Evolutionary conservation across 202 grass and related monocot genomes (phyloP).

Genomic region (Schoenoplectus tabernaemontani): DNA sequence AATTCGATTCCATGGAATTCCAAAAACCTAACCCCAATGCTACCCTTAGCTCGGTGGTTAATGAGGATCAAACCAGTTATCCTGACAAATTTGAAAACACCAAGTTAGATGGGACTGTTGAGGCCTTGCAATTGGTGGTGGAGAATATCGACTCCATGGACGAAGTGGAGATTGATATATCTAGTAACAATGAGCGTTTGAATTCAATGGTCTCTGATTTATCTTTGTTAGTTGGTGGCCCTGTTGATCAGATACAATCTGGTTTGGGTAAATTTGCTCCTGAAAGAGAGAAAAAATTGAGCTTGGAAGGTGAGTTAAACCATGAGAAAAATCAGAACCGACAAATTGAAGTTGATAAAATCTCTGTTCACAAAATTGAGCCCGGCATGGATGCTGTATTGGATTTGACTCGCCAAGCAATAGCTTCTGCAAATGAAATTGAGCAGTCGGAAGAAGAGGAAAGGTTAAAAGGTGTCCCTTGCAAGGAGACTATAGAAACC

Average conservation of each 20-base stretch:
- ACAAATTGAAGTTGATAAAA: constrained; percentile 1
- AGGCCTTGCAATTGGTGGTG: constrained; percentile 29
- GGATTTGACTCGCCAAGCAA: neutral
- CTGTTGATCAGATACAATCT: constrained; percentile 9
- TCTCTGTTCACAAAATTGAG: neutral
- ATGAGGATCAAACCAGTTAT: neutral
- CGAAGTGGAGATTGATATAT: constrained; percentile 9
- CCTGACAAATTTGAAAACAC: neutral
- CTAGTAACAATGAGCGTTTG: neutral
- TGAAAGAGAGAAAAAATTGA: neutral
- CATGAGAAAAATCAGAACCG: neutral
- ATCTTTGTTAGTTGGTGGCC: constrained; percentile 41
- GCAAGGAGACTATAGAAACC: neutral
- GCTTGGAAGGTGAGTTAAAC: constrained; percentile 7
- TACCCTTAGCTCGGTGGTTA: neutral
- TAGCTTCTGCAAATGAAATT: neutral
- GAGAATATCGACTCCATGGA: constrained; percentile 29
- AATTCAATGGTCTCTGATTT: constrained; percentile 42
- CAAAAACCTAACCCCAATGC: neutral
- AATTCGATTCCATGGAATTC: neutral
- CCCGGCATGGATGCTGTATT: neutral
- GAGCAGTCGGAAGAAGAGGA: neutral
- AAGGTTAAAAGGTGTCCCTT: neutral
- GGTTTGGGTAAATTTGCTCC: neutral
- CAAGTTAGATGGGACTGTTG: constrained; percentile 20